These are phyloP conservation scores for Leishmania major DNA, from an alignment of 208 protist genomes.

Conservation along the genomic window DNA sequence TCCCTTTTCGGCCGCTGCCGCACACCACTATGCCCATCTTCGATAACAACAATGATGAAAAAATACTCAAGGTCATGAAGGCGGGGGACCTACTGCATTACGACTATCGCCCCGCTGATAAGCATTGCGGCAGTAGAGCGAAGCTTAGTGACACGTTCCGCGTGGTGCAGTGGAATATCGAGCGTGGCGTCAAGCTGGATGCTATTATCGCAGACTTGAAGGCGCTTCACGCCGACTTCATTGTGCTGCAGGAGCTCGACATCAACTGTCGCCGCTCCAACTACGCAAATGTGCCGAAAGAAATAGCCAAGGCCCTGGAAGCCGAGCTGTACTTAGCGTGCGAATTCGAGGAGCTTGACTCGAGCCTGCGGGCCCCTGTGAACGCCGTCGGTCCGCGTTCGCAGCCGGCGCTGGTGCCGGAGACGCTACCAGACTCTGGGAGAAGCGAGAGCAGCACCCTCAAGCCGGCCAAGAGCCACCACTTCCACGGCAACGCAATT, in stretches of 20 bases:
- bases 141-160: conserved; percentile 54
- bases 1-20: neutral
- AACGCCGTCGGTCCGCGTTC: conserved; percentile 62
- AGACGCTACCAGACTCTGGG: neutral
- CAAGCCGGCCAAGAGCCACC: conserved; percentile 20
- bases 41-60: conserved; percentile 9
- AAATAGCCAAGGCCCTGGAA: conserved; percentile 57
- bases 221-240: conserved; percentile 59
- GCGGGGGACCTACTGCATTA: conserved; percentile 66
- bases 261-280: conserved; percentile 70
- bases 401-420: conserved; percentile 14
- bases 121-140: neutral
- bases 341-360: conserved; percentile 82
- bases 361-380: conserved; percentile 23
- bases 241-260: conserved; percentile 86
- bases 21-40: neutral
- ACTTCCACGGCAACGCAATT: conserved; percentile 86
- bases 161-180: conserved; percentile 88
- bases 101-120: conserved; percentile 47
- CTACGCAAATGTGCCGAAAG: conserved; percentile 67
- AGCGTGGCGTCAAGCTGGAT: conserved; percentile 65
- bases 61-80: conserved; percentile 30
- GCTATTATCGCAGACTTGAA: conserved; percentile 56
- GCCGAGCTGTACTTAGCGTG: conserved; percentile 74
- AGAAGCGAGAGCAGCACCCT: neutral